Evolutionary conservation across 345 rosid species (phyloP), one percentile per base, ranked within the genome.

Genomic region (Trapa bicornis): DNA sequence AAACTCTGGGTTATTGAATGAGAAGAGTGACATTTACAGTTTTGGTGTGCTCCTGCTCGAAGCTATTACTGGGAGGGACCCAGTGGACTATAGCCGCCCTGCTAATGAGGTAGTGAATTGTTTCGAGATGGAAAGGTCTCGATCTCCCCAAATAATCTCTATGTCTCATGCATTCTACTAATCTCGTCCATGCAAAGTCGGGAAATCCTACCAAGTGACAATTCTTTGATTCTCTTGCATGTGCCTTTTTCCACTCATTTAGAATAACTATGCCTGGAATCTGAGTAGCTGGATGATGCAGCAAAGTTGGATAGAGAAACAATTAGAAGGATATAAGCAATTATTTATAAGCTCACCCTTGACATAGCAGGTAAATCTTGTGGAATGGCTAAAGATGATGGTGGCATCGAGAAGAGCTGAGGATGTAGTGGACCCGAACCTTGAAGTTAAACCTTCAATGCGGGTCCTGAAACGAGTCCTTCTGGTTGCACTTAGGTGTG

Each of bases 371-470:
- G 92, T 93, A 52, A 88, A 93, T 78, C 97, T 93, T 58, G 96
- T 93, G 41, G 97, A 90, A 78, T 93, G 98, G 97, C 79, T 93
- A 29, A 93, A 93, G 83, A 79, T 84, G 83, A 93, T 93, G 98
- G 92, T 93, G 66, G 98, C 96, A 47, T 85, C 87, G 66, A 87
- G 91, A 80, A 84, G 92, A 82, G 89, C 92, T 4, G 97, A 93
- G 78, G 98, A 93, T 82, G 97, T 90, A 32, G 85, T 84, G 71
- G 98, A 93, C 72, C 88, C 88, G 39, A 84, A 65, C 64, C 85
- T 90, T 64, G 97, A 90, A 78, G 82, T 77, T 69, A 87, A 80
- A 71, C 98, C 97, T 0, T 29, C 86, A 61, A 85, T 83, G 2
- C 86, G 88, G 62, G 93, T 88, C 38, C 63, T 93, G 66, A 93